A percentile compares a stretch with the other conserved stretches of the same genome.
phyloP scores from a whole-genome alignment of 306 rosid species.

The Castanopsis chinensis region DNA sequence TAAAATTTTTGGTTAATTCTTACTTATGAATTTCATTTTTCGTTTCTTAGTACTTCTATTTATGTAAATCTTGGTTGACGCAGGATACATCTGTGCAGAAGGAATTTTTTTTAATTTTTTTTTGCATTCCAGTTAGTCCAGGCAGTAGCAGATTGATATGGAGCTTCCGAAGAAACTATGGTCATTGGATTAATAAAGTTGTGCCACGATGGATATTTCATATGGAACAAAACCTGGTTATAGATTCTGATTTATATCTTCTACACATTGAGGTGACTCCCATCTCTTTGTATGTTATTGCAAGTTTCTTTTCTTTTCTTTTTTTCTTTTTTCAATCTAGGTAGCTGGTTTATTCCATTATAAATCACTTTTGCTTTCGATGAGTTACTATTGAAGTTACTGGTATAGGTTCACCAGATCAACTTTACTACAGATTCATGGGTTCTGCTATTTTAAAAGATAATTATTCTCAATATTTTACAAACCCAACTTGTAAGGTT shows the following conservation, averaged over 20 bases:
- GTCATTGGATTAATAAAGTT: conserved; percentile 61
- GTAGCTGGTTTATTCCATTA: conserved; percentile 8
- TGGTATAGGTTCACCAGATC: neutral
- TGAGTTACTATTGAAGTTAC: no score
- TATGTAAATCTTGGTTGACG: conserved; percentile 16
- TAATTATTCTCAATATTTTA: neutral
- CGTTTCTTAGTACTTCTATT: conserved; percentile 4
- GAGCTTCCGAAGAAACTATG: conserved; percentile 83
- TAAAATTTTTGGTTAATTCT: neutral
- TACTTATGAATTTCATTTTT: neutral
- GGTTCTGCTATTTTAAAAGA: neutral
- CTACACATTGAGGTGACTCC: conserved; percentile 83
- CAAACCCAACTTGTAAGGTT: neutral
- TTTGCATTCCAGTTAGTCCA: conserved; percentile 83
- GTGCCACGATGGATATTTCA: conserved; percentile 91
- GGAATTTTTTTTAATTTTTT: conserved; percentile 48
- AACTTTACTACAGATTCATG: neutral
- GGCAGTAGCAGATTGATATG: conserved; percentile 91
- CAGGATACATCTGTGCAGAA: conserved; percentile 47
- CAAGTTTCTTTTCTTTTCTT: neutral
- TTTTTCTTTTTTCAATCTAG: neutral
- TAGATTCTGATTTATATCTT: conserved; percentile 89
- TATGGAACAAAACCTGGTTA: conserved; percentile 64
- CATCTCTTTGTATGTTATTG: neutral
- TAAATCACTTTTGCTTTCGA: no score